Evolutionary conservation across 352 stramenopile species (phyloP), one percentile per base, ranked within the genome.

Genomic region (Aphanomyces euteiches): DNA sequence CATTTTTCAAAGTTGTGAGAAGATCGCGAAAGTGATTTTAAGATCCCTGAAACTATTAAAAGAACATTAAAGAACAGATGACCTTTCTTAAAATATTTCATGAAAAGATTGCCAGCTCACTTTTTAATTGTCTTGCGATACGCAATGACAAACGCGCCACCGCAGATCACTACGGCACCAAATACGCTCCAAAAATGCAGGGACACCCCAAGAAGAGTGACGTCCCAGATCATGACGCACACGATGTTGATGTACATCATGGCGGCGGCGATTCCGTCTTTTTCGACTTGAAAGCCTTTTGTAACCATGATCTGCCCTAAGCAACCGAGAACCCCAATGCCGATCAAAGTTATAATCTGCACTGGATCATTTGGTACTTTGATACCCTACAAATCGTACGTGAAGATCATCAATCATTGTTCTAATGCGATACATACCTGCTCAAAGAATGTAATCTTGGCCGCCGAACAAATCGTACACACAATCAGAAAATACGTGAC

Each of bases 221-320:
- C 79, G 63, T 88, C 83, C 57, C 80, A 69, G 7, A 81, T 66
- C 60, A 90, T 79, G 47, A 90, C 81, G 57, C 88, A 90, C 0
- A 90, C 72, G 39, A 90, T 77, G 77, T 90, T 79, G 50, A 88
- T 84, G 66, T 89, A 88, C 37, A 78, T 75, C 80, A 90, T 87
- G 72, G 88, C 80, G 2, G 81, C 89, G 2, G 76, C 80, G 58
- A 90, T 82, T 3, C 80, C 83, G 0, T 80, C 80, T 45, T 85
- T 79, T 47, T 86, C 83, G 4, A 77, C 75, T 74, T 90, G 80
- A 39, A 88, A 81, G 6, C 83, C 81, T 15, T 78, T 77, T 13
- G 83, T 86, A 58, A 89, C 73, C 71, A 85, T 85, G 50, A 85
- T 57, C 66, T 83, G 72, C 0, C 80, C 81, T 37, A 90, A 39